Percentiles rank a stretch among this genome's conserved stretches.
phyloP scores from a whole-genome alignment of 257 asterid genomes.

The Handroanthus guayacan region DNA sequence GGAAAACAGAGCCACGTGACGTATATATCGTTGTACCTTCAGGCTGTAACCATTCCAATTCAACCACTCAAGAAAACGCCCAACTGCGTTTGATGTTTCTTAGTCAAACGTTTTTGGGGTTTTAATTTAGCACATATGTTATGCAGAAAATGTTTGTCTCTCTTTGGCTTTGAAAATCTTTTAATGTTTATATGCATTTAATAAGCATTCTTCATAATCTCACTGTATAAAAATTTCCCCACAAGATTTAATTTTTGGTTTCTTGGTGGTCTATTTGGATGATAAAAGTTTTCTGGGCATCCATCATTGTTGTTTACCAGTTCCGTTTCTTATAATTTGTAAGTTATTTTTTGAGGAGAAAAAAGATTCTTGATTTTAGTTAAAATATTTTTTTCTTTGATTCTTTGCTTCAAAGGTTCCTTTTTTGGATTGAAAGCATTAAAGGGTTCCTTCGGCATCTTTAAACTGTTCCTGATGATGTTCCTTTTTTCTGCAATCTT shows the following conservation, averaged over 20 bases:
- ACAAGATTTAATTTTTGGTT: slow-evolving; percentile 26
- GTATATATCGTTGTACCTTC: slow-evolving; percentile 1
- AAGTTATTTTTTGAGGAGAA: slow-evolving; percentile 8
- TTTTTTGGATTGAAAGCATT: slow-evolving; percentile 34
- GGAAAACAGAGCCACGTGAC: slow-evolving; percentile 43
- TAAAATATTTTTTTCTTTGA: background rate
- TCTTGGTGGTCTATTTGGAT: slow-evolving; percentile 34
- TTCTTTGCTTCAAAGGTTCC: slow-evolving; percentile 36
- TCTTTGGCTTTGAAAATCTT: slow-evolving; percentile 46
- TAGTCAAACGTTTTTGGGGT: slow-evolving; percentile 64
- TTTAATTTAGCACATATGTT: slow-evolving; percentile 32
- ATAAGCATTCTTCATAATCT: slow-evolving; percentile 24
- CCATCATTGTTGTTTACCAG: slow-evolving; percentile 17
- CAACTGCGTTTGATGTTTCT: slow-evolving; percentile 60
- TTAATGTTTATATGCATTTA: background rate
- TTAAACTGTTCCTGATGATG: slow-evolving; percentile 29
- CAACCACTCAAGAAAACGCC: slow-evolving; percentile 33
- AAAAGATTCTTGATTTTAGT: slow-evolving; percentile 19
- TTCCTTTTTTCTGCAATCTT: slow-evolving; percentile 42
- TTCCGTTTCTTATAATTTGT: slow-evolving; percentile 34
- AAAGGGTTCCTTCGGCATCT: slow-evolving; percentile 35
- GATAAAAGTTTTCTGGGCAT: slow-evolving; percentile 30
- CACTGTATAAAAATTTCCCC: slow-evolving; percentile 18
- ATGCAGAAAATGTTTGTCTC: slow-evolving; percentile 22
- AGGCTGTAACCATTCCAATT: slow-evolving; percentile 20